Conservation (phyloP, 306 rosid genomes). For the Aeschynomene evenia region DNA sequence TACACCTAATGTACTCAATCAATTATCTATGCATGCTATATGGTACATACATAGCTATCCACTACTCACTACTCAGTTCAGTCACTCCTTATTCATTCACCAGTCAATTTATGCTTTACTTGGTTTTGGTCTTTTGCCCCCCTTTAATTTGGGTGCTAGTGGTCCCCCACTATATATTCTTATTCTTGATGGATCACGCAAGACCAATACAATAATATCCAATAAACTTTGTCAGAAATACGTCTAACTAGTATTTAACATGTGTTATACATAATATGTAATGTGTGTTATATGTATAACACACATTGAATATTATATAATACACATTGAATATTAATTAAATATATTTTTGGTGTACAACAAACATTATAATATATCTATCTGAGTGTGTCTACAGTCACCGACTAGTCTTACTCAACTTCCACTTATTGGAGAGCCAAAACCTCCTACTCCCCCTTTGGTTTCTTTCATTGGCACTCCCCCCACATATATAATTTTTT, state of each 20-base stretch:
- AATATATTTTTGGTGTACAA: no score
- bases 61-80: conserved; percentile 10
- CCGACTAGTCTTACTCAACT: conserved; percentile 53
- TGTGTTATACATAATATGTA: no score
- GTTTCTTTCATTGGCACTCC: conserved; percentile 10
- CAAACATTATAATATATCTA: no score
- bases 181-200: no score
- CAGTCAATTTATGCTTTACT: conserved; percentile 41
- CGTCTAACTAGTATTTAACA: no score
- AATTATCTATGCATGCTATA: no score
- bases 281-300: no score
- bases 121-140: conserved; percentile 22
- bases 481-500: conserved; percentile 21
- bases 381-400: conserved; percentile 11
- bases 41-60: not conserved
- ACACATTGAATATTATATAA: no score
- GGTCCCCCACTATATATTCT: conserved; percentile 40
- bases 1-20: not conserved
- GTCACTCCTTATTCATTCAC: conserved; percentile 6
- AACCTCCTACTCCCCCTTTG: conserved; percentile 7
- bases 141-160: conserved; percentile 34
- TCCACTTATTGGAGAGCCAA: conserved; percentile 37
- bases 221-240: no score
- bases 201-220: conserved; percentile 38
- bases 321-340: no score